Evolutionary conservation across 176 grass and related monocot species (phyloP).

Genomic region (Echinochloa phyllopogon): DNA sequence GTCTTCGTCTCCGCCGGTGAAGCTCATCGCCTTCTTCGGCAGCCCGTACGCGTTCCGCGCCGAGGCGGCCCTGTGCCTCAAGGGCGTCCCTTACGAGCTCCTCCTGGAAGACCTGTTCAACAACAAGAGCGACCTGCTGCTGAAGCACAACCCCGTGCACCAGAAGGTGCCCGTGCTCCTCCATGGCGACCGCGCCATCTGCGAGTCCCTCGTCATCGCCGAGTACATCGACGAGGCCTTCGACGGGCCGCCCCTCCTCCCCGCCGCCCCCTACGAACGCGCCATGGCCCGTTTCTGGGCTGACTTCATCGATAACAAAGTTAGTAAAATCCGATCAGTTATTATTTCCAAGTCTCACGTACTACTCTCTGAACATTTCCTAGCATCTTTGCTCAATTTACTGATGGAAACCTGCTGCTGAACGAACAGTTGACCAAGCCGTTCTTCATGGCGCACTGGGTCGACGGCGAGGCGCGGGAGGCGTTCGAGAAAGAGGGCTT

Average conservation of each 20-base stretch:
- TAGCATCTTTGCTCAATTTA: not conserved
- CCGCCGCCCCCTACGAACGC: constrained; percentile 4
- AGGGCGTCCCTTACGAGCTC: constrained; percentile 51
- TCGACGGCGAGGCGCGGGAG: constrained; percentile 29
- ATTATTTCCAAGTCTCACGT: no score
- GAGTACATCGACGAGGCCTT: constrained; percentile 57
- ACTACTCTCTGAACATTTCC: no score
- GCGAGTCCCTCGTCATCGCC: constrained; percentile 46
- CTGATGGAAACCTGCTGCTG: not conserved
- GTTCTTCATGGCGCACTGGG: constrained; percentile 47
- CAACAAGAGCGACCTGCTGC: constrained; percentile 56
- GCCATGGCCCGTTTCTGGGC: constrained; percentile 49
- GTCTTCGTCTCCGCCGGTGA: constrained; percentile 25
- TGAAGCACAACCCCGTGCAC: constrained; percentile 48
- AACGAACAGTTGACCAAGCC: not conserved
- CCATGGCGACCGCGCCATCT: constrained; percentile 26
- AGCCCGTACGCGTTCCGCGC: constrained; percentile 52
- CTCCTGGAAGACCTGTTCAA: constrained; percentile 41
- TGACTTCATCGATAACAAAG: constrained; percentile 40
- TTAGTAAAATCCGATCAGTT: no score
- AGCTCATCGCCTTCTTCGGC: constrained; percentile 44
- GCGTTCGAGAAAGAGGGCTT: constrained; percentile 24
- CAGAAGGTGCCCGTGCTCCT: constrained; percentile 53
- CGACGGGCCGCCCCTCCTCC: not conserved
- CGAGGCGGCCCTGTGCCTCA: constrained; percentile 48